A percentile compares a stretch with the other conserved stretches of the same genome.
Conservation (phyloP, 1,139 yeast genomes). For the Pichia sp. region DNA sequence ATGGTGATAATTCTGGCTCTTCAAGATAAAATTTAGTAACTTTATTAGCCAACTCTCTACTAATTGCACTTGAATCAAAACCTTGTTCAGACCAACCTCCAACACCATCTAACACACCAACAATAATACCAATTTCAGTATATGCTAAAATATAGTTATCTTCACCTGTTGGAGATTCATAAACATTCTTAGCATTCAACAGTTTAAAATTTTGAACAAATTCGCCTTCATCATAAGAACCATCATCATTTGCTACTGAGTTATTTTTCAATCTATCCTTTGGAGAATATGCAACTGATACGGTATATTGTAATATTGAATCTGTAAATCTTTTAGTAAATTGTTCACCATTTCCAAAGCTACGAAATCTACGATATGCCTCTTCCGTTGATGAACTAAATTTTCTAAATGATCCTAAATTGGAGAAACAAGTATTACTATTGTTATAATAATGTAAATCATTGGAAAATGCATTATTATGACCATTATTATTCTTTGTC, state of each 20-base stretch:
- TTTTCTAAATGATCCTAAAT: constrained; percentile 10
- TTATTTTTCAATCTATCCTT: constrained; percentile 43
- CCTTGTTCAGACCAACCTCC: constrained; percentile 97
- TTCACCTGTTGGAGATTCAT: constrained; percentile 69
- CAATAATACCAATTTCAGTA: constrained; percentile 44
- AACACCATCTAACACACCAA: constrained; percentile 96
- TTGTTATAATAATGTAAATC: constrained; percentile 1
- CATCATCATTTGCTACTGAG: constrained; percentile 17
- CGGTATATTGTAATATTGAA: constrained; percentile 39
- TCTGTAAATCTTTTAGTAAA: constrained; percentile 26
- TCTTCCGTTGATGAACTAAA: constrained; percentile 19
- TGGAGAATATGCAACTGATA: constrained; percentile 69
- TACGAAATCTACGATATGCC: constrained; percentile 22
- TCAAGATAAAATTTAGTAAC: constrained; percentile 29
- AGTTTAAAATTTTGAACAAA: constrained; percentile 23
- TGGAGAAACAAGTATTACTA: constrained; percentile 2
- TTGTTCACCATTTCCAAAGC: constrained; percentile 26
- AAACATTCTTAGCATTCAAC: constrained; percentile 19
- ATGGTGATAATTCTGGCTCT: constrained; percentile 30
- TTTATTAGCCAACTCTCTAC: constrained; percentile 57
- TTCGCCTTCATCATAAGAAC: constrained; percentile 23
- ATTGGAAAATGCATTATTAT: neutral
- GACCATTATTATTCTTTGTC: constrained; percentile 1
- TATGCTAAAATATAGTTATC: constrained; percentile 67
- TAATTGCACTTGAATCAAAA: constrained; percentile 77